phyloP scores from a whole-genome alignment of 345 rosid species.

The Erysimum cheiranthoides region DNA sequence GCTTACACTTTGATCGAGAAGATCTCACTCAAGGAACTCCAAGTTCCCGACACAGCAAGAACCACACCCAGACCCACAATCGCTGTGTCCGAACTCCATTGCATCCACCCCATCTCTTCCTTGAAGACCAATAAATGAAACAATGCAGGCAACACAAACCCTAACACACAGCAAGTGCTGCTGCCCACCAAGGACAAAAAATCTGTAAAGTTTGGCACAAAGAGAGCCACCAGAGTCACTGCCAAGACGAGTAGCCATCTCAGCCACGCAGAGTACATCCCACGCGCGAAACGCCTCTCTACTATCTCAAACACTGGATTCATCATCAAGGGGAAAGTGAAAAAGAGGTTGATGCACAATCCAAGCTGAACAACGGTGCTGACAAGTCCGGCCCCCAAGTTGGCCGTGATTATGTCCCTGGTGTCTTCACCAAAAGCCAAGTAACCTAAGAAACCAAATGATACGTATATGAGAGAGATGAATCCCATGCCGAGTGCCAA shows the following conservation, averaged over 20 bases:
- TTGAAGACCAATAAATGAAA: constrained; percentile 83
- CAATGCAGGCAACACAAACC: constrained; percentile 78
- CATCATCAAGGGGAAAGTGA: constrained; percentile 96
- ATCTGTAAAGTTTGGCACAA: constrained; percentile 86
- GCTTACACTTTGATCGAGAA: constrained; percentile 50
- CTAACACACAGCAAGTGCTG: constrained; percentile 82
- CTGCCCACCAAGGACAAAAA: constrained; percentile 90
- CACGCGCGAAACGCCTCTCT: constrained; percentile 71
- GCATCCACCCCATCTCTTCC: constrained; percentile 75
- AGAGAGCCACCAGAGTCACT: constrained; percentile 69
- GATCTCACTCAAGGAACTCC: constrained; percentile 74
- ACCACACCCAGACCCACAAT: constrained; percentile 61
- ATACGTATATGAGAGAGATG: constrained; percentile 65
- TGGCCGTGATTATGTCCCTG: constrained; percentile 77
- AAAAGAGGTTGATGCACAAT: constrained; percentile 79
- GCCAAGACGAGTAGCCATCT: constrained; percentile 74
- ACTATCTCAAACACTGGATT: constrained; percentile 85
- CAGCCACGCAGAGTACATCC: constrained; percentile 73
- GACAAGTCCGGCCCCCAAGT: constrained; percentile 66
- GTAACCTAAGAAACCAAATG: constrained; percentile 77
- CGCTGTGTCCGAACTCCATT: constrained; percentile 58
- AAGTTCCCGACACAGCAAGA: constrained; percentile 77
- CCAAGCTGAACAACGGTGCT: constrained; percentile 76
- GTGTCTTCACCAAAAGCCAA: constrained; percentile 78
- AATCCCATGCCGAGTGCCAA: constrained; percentile 62